A percentile compares a stretch with the other conserved stretches of the same genome.
phyloP scores from a whole-genome alignment of 768 basidiomycete genomes.

The Xerocomellus chrysenteron region DNA sequence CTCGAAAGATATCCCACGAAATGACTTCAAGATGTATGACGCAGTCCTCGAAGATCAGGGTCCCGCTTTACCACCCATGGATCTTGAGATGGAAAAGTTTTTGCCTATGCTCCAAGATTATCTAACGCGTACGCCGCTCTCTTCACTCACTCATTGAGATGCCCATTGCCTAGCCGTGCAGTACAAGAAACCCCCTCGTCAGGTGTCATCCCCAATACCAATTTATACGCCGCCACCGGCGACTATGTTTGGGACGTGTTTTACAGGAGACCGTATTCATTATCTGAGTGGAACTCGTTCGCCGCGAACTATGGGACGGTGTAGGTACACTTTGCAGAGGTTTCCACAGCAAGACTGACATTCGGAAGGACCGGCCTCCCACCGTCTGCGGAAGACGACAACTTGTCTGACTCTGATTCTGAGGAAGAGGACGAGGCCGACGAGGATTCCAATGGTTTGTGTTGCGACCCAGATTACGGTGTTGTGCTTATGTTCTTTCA shows the following conservation, averaged over 20 bases:
- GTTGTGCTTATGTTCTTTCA: background rate
- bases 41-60: slow-evolving; percentile 51
- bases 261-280: slow-evolving; percentile 63
- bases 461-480: background rate
- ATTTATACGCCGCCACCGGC: slow-evolving; percentile 20
- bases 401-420: slow-evolving; percentile 60
- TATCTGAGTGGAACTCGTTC: slow-evolving; percentile 58
- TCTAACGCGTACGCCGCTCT: slow-evolving; percentile 48
- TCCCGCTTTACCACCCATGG: slow-evolving; percentile 33
- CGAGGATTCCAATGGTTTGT: slow-evolving; percentile 79
- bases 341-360: background rate
- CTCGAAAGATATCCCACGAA: slow-evolving; percentile 45
- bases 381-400: slow-evolving; percentile 47
- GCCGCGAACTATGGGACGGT: slow-evolving; percentile 60
- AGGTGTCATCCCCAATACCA: background rate
- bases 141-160: background rate
- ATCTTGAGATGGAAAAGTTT: slow-evolving; percentile 74
- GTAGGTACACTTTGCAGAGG: slow-evolving; percentile 39
- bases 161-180: slow-evolving; percentile 9
- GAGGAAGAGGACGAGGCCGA: slow-evolving; percentile 75
- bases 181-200: slow-evolving; percentile 28
- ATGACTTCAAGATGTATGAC: slow-evolving; percentile 68
- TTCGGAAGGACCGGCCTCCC: slow-evolving; percentile 62
- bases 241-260: slow-evolving; percentile 88
- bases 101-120: slow-evolving; percentile 77